Conservation (phyloP, 2,329 filamentous ascomycete genomes). For the Aspergillus sp. region DNA sequence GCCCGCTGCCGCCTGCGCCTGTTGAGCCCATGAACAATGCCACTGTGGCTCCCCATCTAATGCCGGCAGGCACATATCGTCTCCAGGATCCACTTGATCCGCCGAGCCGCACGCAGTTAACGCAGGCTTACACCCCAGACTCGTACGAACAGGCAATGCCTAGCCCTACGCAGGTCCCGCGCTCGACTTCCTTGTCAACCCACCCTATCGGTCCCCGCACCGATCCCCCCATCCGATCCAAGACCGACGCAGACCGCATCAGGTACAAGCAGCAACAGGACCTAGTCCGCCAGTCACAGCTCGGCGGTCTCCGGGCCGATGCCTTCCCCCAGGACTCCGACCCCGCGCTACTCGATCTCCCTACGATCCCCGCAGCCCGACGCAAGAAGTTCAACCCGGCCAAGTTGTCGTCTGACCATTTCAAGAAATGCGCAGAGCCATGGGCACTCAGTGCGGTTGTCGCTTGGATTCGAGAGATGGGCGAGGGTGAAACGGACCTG, state of each 20-base stretch:
- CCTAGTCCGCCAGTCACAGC: slow-evolving; percentile 46
- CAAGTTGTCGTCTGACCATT: slow-evolving; percentile 73
- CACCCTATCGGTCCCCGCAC: slow-evolving; percentile 74
- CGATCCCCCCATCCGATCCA: slow-evolving; percentile 77
- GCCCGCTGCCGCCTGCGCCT: slow-evolving; percentile 58
- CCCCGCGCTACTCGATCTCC: slow-evolving; percentile 67
- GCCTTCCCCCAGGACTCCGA: slow-evolving; percentile 32
- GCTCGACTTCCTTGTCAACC: slow-evolving; percentile 76
- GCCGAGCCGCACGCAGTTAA: slow-evolving; percentile 30
- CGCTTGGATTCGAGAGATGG: slow-evolving; percentile 78
- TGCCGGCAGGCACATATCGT: slow-evolving; percentile 55
- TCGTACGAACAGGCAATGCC: slow-evolving; percentile 44
- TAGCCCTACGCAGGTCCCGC: slow-evolving; percentile 47
- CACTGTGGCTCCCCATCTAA: slow-evolving; percentile 40
- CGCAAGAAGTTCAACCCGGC: slow-evolving; percentile 78
- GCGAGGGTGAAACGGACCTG: slow-evolving; percentile 83
- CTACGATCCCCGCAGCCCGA: slow-evolving; percentile 70
- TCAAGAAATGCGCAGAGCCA: slow-evolving; percentile 76
- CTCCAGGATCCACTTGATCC: slow-evolving; percentile 41
- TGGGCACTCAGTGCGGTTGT: slow-evolving; percentile 91
- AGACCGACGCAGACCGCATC: slow-evolving; percentile 77
- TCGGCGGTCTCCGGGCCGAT: slow-evolving; percentile 44
- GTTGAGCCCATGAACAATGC: slow-evolving; percentile 46
- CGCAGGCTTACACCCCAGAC: slow-evolving; percentile 41
- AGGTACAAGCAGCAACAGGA: slow-evolving; percentile 50